Evolutionary conservation across 2,329 filamentous ascomycete genomes (phyloP).

Genomic region (Lojkania enalia): DNA sequence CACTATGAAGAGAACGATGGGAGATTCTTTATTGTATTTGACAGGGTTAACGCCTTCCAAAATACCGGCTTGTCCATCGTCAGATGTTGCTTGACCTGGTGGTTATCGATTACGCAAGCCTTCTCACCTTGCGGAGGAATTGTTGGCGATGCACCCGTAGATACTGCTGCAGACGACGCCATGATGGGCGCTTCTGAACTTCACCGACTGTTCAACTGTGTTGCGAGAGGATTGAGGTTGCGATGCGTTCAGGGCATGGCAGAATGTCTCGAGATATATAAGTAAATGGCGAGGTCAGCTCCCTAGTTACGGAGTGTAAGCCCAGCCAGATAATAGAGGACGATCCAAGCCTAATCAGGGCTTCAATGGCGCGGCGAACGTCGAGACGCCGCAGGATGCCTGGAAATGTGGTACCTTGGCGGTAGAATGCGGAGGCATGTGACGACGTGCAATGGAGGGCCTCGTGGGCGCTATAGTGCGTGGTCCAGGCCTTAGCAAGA

Average conservation of each 20-base stretch:
- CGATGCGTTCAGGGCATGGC: too few relatives aligned
- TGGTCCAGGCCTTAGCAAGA: too few relatives aligned
- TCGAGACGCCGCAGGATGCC: not conserved
- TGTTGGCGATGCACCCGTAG: constrained; percentile 5
- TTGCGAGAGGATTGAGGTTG: too few relatives aligned
- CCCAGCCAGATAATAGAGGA: not conserved
- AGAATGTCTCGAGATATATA: too few relatives aligned
- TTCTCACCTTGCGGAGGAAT: constrained; percentile 59
- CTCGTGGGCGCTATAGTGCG: constrained; percentile 2
- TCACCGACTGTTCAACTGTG: too few relatives aligned
- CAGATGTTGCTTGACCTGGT: too few relatives aligned
- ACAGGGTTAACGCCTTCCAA: constrained; percentile 72
- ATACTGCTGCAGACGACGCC: constrained; percentile 21
- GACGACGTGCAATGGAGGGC: constrained; percentile 6
- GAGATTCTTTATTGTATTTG: constrained; percentile 69
- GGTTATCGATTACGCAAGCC: too few relatives aligned
- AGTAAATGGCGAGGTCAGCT: too few relatives aligned
- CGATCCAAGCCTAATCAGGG: not conserved
- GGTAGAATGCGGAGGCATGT: constrained; percentile 2
- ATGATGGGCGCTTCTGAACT: constrained; percentile 21
- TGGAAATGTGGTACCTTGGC: not conserved
- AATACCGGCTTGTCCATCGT: too few relatives aligned
- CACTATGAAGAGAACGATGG: constrained; percentile 76
- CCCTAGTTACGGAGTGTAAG: too few relatives aligned
- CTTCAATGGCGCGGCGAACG: too few relatives aligned